Evolutionary conservation across 2,329 filamentous ascomycete species (phyloP), one percentile per base, ranked within the genome.

Genomic region (Magnaporthiopsis rhizophila): DNA sequence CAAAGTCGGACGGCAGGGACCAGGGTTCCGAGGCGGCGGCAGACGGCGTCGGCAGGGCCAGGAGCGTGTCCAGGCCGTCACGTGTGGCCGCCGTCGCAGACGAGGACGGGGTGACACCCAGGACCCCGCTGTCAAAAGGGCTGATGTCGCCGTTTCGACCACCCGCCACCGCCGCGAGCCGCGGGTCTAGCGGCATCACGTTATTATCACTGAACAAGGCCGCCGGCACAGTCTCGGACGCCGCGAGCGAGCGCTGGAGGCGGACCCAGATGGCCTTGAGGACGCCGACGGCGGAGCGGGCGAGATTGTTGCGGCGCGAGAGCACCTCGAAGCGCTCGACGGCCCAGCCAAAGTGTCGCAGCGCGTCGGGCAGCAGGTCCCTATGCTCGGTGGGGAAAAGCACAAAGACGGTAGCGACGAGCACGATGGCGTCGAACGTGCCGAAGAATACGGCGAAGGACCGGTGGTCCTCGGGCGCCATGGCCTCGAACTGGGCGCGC

Each of bases 371-470:
- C 0, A 82, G 72, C 34, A 82, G 72, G 32, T 83, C 81, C 2
- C 74, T 70, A 64, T 86, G 81, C 68, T 87, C 84, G 28, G 75
- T 76, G 1, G 85, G 85, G 66, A 86, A 86, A 11, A 88, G 71
- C 45, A 88, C 86, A 70, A 83, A 86, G 38, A 87, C 82, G 24
- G 83, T 81, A 0, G 85, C 82, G 63, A 87, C 78, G 64, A 88
- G 77, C 21, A 88, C 83, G 26, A 87, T 81, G 18, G 86, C 85
- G 68, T 88, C 86, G 65, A 88, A 88, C 8, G 83, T 87, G 63
- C 83, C 84, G 63, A 86, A 86, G 71, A 87, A 87, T 3, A 88
- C 76, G 21, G 80, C 77, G 68, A 84, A 84, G 69, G 79, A 79
- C 68, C 79, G 80, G 68, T 82, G 86, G 62, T 85, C 80, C 58